These are phyloP conservation scores for Lenzites betulinus DNA, from an alignment of 768 basidiomycete species.

Conservation along the genomic window DNA sequence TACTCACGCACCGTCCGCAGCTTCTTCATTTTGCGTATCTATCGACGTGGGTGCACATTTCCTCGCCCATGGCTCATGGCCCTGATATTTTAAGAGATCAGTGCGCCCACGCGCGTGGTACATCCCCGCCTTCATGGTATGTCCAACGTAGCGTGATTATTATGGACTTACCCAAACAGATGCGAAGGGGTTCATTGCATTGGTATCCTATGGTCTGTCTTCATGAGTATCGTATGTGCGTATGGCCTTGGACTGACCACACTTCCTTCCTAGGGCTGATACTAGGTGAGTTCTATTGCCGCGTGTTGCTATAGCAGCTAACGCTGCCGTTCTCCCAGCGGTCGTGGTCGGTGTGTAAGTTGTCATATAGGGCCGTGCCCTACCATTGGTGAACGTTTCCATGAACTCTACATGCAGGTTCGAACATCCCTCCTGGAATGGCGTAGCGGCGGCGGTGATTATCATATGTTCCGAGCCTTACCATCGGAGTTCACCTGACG, in stretches of 20 bases:
- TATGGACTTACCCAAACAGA: too few relatives aligned
- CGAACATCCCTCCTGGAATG: not conserved
- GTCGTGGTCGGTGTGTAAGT: not conserved
- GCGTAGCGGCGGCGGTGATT: not conserved
- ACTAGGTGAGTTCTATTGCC: not conserved
- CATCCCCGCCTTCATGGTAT: not conserved
- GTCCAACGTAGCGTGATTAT: not conserved
- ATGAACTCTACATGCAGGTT: not conserved
- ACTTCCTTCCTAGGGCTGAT: too few relatives aligned
- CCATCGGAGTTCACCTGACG: not conserved
- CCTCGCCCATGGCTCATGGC: too few relatives aligned
- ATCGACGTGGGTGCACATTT: not conserved
- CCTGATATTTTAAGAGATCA: not conserved
- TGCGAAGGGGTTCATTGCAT: not conserved
- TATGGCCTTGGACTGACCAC: too few relatives aligned
- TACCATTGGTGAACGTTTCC: not conserved
- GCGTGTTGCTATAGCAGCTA: not conserved
- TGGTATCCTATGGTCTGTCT: not conserved
- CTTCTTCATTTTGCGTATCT: constrained; percentile 8
- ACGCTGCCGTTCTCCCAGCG: not conserved
- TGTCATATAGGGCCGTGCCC: too few relatives aligned
- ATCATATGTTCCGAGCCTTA: not conserved
- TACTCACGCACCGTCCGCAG: not conserved
- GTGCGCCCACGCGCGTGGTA: constrained; percentile 5
- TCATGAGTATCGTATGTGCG: not conserved